A percentile compares a stretch with the other conserved stretches of the same genome.
Conservation (phyloP, 371 early-diverging fungal species). For the Mucor irregularis region DNA sequence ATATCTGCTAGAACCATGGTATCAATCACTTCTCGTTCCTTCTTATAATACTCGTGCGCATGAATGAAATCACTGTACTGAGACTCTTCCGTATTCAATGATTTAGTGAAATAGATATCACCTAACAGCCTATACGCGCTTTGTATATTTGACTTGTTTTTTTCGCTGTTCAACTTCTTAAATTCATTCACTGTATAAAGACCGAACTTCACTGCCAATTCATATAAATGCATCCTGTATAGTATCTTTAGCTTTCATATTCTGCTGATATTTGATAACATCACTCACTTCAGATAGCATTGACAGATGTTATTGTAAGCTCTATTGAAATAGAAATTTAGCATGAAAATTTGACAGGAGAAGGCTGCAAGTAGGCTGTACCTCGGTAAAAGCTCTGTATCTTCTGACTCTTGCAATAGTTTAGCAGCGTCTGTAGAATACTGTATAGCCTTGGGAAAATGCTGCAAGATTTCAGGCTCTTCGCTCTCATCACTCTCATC, state of each 20-base stretch:
- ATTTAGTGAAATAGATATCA: constrained; percentile 36
- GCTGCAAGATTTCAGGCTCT: constrained; percentile 5
- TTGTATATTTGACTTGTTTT: constrained; percentile 10
- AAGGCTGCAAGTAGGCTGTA: neutral
- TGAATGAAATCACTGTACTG: constrained; percentile 27
- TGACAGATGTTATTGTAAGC: constrained; percentile 17
- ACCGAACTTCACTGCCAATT: constrained; percentile 19
- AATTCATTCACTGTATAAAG: neutral
- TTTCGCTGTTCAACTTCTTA: neutral
- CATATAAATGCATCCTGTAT: constrained; percentile 24
- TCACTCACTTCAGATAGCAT: constrained; percentile 23
- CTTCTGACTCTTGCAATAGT: neutral
- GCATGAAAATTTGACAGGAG: neutral
- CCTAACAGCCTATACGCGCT: constrained; percentile 26
- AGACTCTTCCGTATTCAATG: constrained; percentile 15
- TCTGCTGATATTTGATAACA: neutral
- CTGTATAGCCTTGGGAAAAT: constrained; percentile 16
- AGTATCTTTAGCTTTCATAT: neutral
- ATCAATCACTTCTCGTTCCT: constrained; percentile 29
- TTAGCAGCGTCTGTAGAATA: constrained; percentile 14
- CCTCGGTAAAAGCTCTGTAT: neutral
- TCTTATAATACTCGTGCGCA: constrained; percentile 29
- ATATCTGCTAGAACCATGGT: constrained; percentile 19
- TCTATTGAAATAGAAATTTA: neutral
- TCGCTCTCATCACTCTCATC: constrained; percentile 22